Evolutionary conservation across 768 basidiomycete species (phyloP).

Genomic region (Cyclocybe aegerita): DNA sequence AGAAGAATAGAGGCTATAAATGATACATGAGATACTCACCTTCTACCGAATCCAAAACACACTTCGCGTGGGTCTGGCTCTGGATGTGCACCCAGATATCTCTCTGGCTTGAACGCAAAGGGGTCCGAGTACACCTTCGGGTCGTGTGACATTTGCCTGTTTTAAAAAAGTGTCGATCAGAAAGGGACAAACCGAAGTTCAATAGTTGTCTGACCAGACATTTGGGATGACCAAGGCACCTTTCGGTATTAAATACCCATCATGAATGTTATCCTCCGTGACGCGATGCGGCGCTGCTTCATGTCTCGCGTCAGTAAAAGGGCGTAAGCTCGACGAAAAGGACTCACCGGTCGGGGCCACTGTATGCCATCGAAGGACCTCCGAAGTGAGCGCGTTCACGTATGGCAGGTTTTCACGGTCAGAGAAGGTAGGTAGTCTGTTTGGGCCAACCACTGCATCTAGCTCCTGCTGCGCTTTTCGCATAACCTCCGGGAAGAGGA

Average conservation of each 20-base stretch:
- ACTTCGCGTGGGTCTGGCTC: constrained; percentile 43
- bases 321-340: background rate
- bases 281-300: constrained; percentile 53
- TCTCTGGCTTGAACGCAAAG: constrained; percentile 44
- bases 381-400: constrained; percentile 35
- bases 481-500: constrained; percentile 36
- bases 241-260: constrained; percentile 62
- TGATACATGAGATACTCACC: constrained; percentile 21
- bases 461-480: constrained; percentile 42
- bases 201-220: constrained; percentile 34
- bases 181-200: background rate
- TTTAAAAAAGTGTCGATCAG: background rate
- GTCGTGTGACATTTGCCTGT: constrained; percentile 43
- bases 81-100: constrained; percentile 40
- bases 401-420: constrained; percentile 42
- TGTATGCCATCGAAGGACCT: constrained; percentile 35
- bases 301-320: background rate
- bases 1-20: background rate
- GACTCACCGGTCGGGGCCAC: constrained; percentile 31
- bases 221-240: constrained; percentile 52
- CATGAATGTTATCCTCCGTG: constrained; percentile 56
- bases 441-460: constrained; percentile 38
- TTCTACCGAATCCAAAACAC: constrained; percentile 57
- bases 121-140: constrained; percentile 34
- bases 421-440: constrained; percentile 37